Conservation (phyloP, 768 basidiomycete genomes). For the Ramaria sp. region DNA sequence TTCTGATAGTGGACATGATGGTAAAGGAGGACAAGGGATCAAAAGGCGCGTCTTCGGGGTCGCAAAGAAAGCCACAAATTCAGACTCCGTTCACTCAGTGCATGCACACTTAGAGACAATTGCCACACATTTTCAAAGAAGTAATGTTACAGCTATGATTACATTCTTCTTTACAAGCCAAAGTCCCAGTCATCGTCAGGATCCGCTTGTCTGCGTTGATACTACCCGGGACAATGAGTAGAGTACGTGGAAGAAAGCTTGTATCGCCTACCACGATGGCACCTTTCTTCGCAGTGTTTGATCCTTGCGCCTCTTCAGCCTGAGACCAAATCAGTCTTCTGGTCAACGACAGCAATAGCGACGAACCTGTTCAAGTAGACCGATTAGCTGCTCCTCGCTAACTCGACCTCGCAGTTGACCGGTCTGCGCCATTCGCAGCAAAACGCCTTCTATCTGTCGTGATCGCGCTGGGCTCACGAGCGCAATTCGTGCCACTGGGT, state of each 20-base stretch:
- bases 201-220: constrained; percentile 25
- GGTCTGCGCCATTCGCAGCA: constrained; percentile 73
- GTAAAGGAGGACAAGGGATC: background rate
- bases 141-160: background rate
- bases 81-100: constrained; percentile 1
- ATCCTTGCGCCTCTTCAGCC: constrained; percentile 42
- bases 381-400: constrained; percentile 73
- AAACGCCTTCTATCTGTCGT: constrained; percentile 65
- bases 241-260: background rate
- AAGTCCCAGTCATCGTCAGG: constrained; percentile 17
- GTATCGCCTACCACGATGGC: constrained; percentile 28
- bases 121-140: background rate
- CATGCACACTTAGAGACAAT: background rate
- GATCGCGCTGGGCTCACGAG: constrained; percentile 79
- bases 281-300: constrained; percentile 31
- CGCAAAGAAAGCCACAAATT: background rate
- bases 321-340: constrained; percentile 15
- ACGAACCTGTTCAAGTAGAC: constrained; percentile 75
- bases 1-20: constrained; percentile 6
- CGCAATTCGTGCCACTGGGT: constrained; percentile 71
- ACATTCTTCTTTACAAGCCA: background rate
- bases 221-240: constrained; percentile 11
- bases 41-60: background rate
- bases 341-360: background rate
- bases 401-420: constrained; percentile 73